These are phyloP conservation scores for Penicillium nordicum DNA, from an alignment of 2,329 filamentous ascomycete genomes.

Conservation along the genomic window DNA sequence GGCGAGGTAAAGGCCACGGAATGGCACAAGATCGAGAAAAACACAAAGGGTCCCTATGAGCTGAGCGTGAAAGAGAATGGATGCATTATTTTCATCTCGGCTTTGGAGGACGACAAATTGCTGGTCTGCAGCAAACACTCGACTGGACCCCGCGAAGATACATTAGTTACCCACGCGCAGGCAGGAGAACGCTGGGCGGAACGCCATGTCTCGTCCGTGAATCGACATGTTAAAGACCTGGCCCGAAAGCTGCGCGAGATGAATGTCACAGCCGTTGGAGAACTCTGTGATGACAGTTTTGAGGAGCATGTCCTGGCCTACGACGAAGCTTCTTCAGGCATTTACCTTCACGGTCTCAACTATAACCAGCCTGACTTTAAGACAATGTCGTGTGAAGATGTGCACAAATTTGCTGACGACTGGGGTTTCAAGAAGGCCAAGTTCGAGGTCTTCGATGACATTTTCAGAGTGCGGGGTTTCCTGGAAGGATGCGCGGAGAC, in stretches of 20 bases:
- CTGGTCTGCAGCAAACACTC: conserved; percentile 99
- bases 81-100: conserved; percentile 98
- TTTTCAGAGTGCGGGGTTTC: conserved; percentile 71
- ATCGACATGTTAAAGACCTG: conserved; percentile 74
- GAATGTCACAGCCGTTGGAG: conserved; percentile 92
- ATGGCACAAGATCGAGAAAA: conserved; percentile 72
- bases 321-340: conserved; percentile 72
- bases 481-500: conserved; percentile 82
- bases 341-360: conserved; percentile 96
- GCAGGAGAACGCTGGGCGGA: conserved; percentile 81
- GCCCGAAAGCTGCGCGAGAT: conserved; percentile 70
- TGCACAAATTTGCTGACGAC: conserved; percentile 81
- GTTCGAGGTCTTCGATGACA: conserved; percentile 71
- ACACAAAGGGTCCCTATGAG: conserved; percentile 86
- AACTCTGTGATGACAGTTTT: conserved; percentile 92
- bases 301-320: conserved; percentile 97
- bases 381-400: conserved; percentile 77
- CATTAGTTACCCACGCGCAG: conserved; percentile 72
- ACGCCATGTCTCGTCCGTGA: conserved; percentile 70
- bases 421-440: conserved; percentile 95
- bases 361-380: conserved; percentile 89
- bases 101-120: conserved; percentile 81
- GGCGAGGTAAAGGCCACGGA: conserved; percentile 76
- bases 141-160: conserved; percentile 72
- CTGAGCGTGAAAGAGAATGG: conserved; percentile 97